Evolutionary conservation across 805 yeast genomes (phyloP), one percentile per base, ranked within the genome.

Genomic region (Saccharomycopsis capsularis): DNA sequence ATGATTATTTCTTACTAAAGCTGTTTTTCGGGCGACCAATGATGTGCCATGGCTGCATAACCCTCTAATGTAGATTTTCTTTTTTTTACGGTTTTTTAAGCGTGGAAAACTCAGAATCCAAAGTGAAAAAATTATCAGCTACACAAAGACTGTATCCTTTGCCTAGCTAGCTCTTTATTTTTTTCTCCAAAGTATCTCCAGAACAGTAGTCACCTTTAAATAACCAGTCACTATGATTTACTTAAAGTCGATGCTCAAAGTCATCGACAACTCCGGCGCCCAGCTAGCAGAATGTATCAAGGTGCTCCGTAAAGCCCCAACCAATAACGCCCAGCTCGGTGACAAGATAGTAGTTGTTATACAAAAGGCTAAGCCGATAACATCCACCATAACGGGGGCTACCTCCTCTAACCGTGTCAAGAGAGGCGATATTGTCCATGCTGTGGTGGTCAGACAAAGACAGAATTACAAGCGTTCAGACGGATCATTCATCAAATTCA

Each of bases 181-280:
- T n/a, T n/a, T n/a, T n/a, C n/a, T n/a, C n/a, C n/a, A n/a, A n/a
- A n/a, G n/a, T n/a, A n/a, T n/a, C n/a, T n/a, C n/a, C n/a, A n/a
- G n/a, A n/a, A n/a, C n/a, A n/a, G n/a, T n/a, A n/a, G n/a, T n/a
- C n/a, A n/a, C n/a, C n/a, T n/a, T n/a, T n/a, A n/a, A n/a, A n/a
- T n/a, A 13, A 34, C 38, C 15, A 9, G 5, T 9, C 38, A 65
- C 41, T 27, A 91, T 91, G 99, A 79, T 91, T 47, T 88, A 87
- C 68, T 77, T 91, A 60, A 91, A 91, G 70, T 74, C 96, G 15
- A 71, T 93, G 66, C 69, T 89, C 47, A 90, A 85, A 64, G 96
- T 90, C 56, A 86, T 91, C 54, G 99, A 91, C 68, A 91, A 91
- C 74, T 84, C 96, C 21, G 95, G 98, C 25, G 99, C 97, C 2